phyloP scores from a whole-genome alignment of 1,284 basidiomycete species.

The Irpex rosettiformis region DNA sequence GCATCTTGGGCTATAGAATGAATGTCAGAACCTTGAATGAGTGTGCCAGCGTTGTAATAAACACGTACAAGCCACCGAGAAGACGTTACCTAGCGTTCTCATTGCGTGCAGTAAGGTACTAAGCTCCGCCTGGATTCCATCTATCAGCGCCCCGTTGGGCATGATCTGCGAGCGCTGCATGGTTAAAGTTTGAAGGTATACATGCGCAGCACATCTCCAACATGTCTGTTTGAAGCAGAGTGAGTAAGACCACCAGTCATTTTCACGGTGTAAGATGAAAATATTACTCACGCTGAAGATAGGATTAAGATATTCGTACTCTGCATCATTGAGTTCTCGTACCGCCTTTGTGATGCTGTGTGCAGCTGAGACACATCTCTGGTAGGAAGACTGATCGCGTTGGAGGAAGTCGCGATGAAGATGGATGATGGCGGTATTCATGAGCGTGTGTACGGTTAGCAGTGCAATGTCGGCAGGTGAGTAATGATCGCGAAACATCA shows the following conservation, averaged over 20 bases:
- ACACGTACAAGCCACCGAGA: conserved; percentile 33
- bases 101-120: conserved; percentile 31
- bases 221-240: conserved; percentile 28
- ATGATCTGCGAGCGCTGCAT: conserved; percentile 18
- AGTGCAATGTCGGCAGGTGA: conserved; percentile 39
- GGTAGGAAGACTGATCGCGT: conserved; percentile 27
- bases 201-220: conserved; percentile 38
- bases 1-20: conserved; percentile 6
- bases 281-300: conserved; percentile 32
- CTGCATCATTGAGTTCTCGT: conserved; percentile 41
- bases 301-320: conserved; percentile 51
- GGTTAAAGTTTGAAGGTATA: conserved; percentile 33
- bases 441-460: conserved; percentile 47
- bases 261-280: neutral
- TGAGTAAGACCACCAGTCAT: neutral
- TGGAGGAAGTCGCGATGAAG: conserved; percentile 39
- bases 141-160: conserved; percentile 19
- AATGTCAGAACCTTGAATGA: neutral
- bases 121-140: conserved; percentile 30
- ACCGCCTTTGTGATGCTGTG: conserved; percentile 42
- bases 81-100: conserved; percentile 32
- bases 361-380: conserved; percentile 41
- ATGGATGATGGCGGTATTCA: conserved; percentile 49
- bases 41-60: neutral
- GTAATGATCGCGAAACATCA: conserved; percentile 24